Evolutionary conservation across 208 protist species (phyloP).

Genomic region (Wallacemonas sp.): DNA sequence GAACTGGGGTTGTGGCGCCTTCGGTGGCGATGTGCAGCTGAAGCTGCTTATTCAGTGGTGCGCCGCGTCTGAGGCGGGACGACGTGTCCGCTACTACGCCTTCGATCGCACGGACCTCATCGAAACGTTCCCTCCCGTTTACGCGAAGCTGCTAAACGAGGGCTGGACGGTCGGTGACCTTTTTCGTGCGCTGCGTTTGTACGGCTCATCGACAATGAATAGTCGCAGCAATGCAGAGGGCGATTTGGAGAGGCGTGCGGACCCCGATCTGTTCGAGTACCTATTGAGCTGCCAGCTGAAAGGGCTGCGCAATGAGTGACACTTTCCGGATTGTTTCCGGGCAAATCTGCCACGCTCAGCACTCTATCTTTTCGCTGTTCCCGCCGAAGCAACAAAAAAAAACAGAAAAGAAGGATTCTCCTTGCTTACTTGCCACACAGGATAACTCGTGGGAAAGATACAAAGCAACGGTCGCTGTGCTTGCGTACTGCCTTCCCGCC

Average conservation of each 20-base stretch:
- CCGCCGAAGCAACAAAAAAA: no score
- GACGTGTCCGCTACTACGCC: conserved; percentile 47
- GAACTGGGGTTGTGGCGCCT: conserved; percentile 92
- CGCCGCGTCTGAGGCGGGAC: conserved; percentile 55
- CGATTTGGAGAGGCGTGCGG: no score
- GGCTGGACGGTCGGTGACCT: conserved; percentile 48
- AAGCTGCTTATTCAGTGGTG: conserved; percentile 89
- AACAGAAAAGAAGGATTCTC: no score
- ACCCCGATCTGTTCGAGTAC: conserved; percentile 4
- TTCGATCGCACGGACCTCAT: conserved; percentile 29
- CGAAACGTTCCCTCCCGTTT: conserved; percentile 23
- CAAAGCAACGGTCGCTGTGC: no score
- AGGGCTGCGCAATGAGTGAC: not conserved
- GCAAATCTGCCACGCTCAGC: no score
- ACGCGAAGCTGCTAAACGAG: conserved; percentile 23
- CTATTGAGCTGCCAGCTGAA: not conserved
- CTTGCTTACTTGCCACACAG: no score
- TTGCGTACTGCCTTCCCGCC: no score
- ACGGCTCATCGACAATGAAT: not conserved
- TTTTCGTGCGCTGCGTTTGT: conserved; percentile 18
- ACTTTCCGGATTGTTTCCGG: no score
- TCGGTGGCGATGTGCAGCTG: conserved; percentile 76
- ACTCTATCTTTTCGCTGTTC: no score
- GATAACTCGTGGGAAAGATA: no score
- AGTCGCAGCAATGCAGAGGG: no score